Evolutionary conservation across 257 asterid species (phyloP).

Genomic region (Solanum phureja): DNA sequence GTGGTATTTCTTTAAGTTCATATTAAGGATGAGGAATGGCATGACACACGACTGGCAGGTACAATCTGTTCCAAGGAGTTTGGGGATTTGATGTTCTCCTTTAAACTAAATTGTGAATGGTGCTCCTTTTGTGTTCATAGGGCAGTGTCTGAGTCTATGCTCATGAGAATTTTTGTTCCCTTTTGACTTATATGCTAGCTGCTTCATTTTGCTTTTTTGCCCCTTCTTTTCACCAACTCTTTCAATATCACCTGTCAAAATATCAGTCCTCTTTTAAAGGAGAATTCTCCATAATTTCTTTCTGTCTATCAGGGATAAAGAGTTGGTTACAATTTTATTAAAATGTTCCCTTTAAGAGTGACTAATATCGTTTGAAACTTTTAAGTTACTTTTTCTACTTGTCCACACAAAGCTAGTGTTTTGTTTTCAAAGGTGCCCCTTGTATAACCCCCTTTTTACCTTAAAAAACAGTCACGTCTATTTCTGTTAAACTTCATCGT

Average conservation of each 20-base stretch:
- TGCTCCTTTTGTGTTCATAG: background rate
- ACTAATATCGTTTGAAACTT: background rate
- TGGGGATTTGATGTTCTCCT: constrained; percentile 21
- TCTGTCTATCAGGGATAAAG: background rate
- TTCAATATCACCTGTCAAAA: background rate
- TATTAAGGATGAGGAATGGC: constrained; percentile 42
- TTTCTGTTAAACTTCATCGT: background rate
- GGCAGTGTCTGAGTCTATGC: background rate
- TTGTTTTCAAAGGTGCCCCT: background rate
- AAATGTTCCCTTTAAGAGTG: background rate
- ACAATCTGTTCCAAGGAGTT: constrained; percentile 28
- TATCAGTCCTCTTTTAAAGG: background rate
- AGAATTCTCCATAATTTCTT: background rate
- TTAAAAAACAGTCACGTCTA: background rate
- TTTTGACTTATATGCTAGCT: background rate
- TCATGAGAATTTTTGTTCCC: background rate
- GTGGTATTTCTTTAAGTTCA: constrained; percentile 42
- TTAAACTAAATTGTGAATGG: background rate
- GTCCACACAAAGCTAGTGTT: background rate
- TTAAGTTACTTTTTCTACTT: background rate
- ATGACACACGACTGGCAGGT: constrained; percentile 60
- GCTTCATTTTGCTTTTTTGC: background rate
- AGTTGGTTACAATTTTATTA: background rate
- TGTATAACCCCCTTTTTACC: background rate
- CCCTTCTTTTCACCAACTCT: background rate